Evolutionary conservation across 1,284 basidiomycete species (phyloP).

Genomic region (Salmacisia buchloeana): DNA sequence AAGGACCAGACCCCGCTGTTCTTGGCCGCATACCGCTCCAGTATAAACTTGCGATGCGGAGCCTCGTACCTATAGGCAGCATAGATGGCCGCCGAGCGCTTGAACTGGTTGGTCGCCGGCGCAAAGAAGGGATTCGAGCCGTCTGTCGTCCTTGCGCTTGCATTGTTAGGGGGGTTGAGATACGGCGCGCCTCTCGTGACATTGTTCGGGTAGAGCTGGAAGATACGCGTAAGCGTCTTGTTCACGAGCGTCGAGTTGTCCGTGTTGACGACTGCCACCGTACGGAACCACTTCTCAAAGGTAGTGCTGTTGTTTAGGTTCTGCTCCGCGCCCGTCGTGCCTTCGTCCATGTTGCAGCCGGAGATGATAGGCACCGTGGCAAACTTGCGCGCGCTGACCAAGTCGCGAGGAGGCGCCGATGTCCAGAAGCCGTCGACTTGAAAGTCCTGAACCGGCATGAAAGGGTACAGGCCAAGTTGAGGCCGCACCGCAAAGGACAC

Average conservation of each 20-base stretch:
- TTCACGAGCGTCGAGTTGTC: background rate
- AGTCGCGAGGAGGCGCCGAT: background rate
- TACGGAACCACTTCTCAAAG: background rate
- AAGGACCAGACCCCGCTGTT: background rate
- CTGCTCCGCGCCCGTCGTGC: background rate
- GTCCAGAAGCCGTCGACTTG: background rate
- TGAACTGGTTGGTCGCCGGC: slow-evolving; percentile 2
- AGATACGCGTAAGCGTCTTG: background rate
- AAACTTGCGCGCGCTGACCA: background rate
- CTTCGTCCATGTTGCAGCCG: background rate
- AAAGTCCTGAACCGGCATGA: slow-evolving; percentile 6
- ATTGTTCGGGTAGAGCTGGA: background rate
- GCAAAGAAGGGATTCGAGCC: background rate
- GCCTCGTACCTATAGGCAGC: background rate
- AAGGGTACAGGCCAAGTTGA: background rate
- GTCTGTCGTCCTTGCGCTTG: background rate
- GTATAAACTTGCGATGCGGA: background rate
- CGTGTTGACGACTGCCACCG: background rate
- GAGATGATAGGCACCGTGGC: background rate
- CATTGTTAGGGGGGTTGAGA: background rate
- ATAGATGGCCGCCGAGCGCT: background rate
- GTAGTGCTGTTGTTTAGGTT: background rate
- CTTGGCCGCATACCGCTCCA: background rate
- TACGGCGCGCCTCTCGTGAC: background rate
- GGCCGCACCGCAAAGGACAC: background rate